These are phyloP conservation scores for Candida maltosa DNA, from an alignment of 805 yeast species.

Conservation along the genomic window DNA sequence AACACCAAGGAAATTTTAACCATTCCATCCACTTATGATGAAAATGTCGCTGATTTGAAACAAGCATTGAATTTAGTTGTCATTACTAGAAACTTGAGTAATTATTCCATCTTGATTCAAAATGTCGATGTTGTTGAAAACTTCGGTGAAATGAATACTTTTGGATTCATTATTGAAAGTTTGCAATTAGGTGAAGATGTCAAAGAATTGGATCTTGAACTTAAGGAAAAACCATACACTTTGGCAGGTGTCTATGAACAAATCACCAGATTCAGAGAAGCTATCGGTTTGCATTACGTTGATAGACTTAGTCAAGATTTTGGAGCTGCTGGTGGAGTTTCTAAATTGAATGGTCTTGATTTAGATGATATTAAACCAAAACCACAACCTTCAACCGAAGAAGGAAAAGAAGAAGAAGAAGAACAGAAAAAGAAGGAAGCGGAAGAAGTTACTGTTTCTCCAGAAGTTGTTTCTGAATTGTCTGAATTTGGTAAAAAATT, in stretches of 20 bases:
- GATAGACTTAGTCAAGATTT: constrained; percentile 42
- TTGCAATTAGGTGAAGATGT: constrained; percentile 16
- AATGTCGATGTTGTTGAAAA: constrained; percentile 28
- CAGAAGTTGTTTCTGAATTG: constrained; percentile 26
- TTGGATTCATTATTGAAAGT: constrained; percentile 18
- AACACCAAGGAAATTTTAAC: constrained; percentile 12
- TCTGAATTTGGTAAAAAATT: constrained; percentile 11
- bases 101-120: constrained; percentile 45
- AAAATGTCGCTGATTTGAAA: constrained; percentile 53
- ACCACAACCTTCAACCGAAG: constrained; percentile 9
- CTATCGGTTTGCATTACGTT: constrained; percentile 47
- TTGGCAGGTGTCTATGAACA: constrained; percentile 62
- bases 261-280: constrained; percentile 59
- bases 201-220: constrained; percentile 34
- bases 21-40: constrained; percentile 34
- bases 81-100: constrained; percentile 56
- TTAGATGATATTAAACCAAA: constrained; percentile 29
- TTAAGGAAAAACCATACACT: constrained; percentile 57
- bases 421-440: constrained; percentile 12
- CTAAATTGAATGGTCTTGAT: constrained; percentile 42
- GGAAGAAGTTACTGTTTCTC: constrained; percentile 14
- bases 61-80: constrained; percentile 58
- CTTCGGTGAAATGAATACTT: constrained; percentile 23
- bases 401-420: constrained; percentile 12
- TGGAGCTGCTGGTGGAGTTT: constrained; percentile 46